A percentile compares a stretch with the other conserved stretches of the same genome.
Conservation (phyloP, 192 early-diverging fungal species). For the Backusella sp. region DNA sequence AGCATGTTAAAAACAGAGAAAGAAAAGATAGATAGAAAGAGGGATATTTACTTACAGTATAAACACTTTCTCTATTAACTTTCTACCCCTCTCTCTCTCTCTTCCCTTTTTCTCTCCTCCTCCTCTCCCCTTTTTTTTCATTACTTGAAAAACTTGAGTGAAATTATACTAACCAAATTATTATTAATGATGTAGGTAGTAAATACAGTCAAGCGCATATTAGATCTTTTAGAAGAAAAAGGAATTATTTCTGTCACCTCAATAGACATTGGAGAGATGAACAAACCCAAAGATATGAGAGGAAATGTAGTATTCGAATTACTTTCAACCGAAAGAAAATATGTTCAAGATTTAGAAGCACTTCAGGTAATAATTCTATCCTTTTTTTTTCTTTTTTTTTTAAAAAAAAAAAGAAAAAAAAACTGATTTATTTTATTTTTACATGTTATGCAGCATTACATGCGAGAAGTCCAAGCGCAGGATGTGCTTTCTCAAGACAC, state of each 20-base stretch:
- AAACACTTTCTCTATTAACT: background rate
- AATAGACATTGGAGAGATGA: constrained; percentile 40
- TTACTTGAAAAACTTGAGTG: background rate
- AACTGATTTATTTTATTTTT: no score
- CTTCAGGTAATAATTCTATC: constrained; percentile 49
- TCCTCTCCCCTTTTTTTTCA: background rate
- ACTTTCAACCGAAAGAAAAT: constrained; percentile 91
- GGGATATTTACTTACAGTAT: background rate
- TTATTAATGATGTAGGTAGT: constrained; percentile 58
- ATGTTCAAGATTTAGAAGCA: constrained; percentile 85
- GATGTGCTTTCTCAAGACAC: constrained; percentile 81
- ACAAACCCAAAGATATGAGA: constrained; percentile 82
- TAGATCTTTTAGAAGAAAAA: constrained; percentile 75
- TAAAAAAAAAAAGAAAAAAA: no score
- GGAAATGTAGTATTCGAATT: constrained; percentile 88
- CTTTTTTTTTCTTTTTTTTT: background rate
- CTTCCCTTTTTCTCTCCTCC: background rate
- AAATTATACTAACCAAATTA: background rate
- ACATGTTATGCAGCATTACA: constrained; percentile 55
- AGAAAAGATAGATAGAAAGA: background rate
- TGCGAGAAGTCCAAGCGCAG: constrained; percentile 62
- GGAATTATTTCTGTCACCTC: constrained; percentile 47
- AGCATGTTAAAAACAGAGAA: background rate
- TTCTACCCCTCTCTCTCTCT: background rate
- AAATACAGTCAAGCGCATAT: constrained; percentile 75